These are phyloP conservation scores for Massariosphaeria phaeospora DNA, from an alignment of 495 filamentous ascomycete genomes.

Conservation along the genomic window DNA sequence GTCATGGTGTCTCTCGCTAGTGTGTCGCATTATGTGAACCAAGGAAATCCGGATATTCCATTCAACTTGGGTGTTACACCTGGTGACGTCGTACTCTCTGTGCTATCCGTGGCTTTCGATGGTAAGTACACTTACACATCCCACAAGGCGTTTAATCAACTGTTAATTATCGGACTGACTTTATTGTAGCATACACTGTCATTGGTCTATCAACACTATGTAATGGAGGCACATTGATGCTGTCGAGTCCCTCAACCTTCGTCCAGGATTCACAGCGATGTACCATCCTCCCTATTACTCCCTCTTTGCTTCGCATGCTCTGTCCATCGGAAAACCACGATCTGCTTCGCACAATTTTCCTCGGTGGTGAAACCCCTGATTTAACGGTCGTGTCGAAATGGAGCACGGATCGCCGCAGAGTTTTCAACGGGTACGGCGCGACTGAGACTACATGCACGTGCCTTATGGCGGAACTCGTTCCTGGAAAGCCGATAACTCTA, in stretches of 20 bases:
- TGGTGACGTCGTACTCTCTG: not conserved
- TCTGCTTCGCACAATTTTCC: slow-evolving; percentile 25
- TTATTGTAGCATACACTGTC: slow-evolving; percentile 2
- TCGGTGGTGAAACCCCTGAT: slow-evolving; percentile 34
- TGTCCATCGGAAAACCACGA: slow-evolving; percentile 1
- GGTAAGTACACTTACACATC: too few relatives aligned
- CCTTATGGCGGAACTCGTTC: slow-evolving; percentile 13
- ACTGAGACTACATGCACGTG: slow-evolving; percentile 35
- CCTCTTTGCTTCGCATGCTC: slow-evolving; percentile 26
- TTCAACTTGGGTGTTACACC: slow-evolving; percentile 6
- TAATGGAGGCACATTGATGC: slow-evolving; percentile 30
- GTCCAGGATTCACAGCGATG: slow-evolving; percentile 7
- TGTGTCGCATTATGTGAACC: slow-evolving; percentile 39
- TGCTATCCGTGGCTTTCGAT: slow-evolving; percentile 26
- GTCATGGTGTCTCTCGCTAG: slow-evolving; percentile 38
- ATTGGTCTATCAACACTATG: slow-evolving; percentile 15
- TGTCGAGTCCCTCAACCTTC: slow-evolving; percentile 23
- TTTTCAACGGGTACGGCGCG: slow-evolving; percentile 40
- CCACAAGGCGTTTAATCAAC: too few relatives aligned
- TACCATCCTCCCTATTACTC: slow-evolving; percentile 29
- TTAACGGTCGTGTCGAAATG: slow-evolving; percentile 21
- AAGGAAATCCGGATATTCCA: not conserved
- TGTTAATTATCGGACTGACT: not conserved
- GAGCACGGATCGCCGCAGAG: slow-evolving; percentile 14
- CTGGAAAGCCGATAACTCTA: not conserved